These are phyloP conservation scores for Syzygium oleosum DNA, from an alignment of 345 rosid species.

Conservation along the genomic window DNA sequence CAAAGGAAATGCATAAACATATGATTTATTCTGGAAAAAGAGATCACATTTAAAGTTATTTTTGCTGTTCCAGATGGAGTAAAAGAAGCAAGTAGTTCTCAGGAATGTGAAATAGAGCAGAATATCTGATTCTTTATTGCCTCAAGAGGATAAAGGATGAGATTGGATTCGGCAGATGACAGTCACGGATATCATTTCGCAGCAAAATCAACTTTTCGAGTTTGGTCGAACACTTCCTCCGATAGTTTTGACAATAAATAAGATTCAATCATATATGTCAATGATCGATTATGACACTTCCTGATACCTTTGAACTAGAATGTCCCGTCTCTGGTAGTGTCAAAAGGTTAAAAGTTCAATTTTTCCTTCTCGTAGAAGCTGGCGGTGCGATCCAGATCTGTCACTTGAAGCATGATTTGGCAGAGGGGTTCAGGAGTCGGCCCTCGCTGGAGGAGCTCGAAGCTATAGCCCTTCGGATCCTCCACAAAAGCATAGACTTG, in stretches of 20 bases:
- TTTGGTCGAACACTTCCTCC: not conserved
- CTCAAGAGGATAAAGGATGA: not conserved
- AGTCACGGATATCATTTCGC: not conserved
- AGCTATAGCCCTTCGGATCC: slow-evolving; percentile 38
- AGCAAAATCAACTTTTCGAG: not conserved
- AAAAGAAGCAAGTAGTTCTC: not conserved
- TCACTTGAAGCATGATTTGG: slow-evolving; percentile 37
- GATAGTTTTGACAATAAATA: not conserved
- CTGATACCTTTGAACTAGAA: not conserved
- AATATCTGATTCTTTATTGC: not conserved
- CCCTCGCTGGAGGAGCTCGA: slow-evolving; percentile 32
- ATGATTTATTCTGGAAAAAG: not conserved
- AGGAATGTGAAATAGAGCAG: not conserved
- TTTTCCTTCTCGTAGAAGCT: slow-evolving; percentile 36
- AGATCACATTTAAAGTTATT: not conserved
- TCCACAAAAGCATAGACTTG: slow-evolving; percentile 31
- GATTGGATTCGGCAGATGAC: not conserved
- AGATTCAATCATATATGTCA: not conserved
- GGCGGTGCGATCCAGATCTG: slow-evolving; percentile 30
- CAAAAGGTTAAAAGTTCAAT: not conserved
- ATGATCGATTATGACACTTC: not conserved
- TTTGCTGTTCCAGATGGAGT: not conserved
- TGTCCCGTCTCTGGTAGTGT: not conserved
- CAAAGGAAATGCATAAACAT: not conserved
- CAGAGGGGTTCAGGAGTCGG: slow-evolving; percentile 39